Evolutionary conservation across 495 filamentous ascomycete species (phyloP), one percentile per base, ranked within the genome.

Genomic region (Penicillium arizonense): DNA sequence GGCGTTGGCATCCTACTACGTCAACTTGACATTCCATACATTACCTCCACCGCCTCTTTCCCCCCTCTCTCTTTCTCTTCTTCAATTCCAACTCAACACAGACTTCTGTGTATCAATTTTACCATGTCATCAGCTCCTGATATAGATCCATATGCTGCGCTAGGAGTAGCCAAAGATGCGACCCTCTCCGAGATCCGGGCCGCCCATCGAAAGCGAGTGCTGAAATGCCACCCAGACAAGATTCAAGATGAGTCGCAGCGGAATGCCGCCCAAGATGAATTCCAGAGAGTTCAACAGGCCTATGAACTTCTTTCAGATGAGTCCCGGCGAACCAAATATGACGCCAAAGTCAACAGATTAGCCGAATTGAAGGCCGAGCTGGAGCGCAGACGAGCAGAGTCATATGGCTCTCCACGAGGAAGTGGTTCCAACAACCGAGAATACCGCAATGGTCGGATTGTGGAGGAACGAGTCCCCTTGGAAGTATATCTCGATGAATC

Each of bases 171-270:
- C 36, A 88, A 84, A 63, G 83, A 89, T 67, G 90, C 90, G 36
- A 80, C 87, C 44, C 70, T 87, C 18, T 61, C 84, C 21, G 82
- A 86, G 52, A 93, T 98, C 66, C 86, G 90, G 54, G 76, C 79
- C 41, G 86, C 90, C 14, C 87, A 97, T 75, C 88, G 90, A 54
- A 97, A 96, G 72, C 87, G 96, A 21, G 92, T 90, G 47, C 82
- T 97, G 50, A 91, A 90, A 73, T 92, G 85, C 65, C 94, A 98
- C 65, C 94, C 94, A 30, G 94, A 98, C 78, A 97, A 97, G 76
- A 82, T 97, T 44, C 83, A 90, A 61, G 88, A 95, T 55, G 79
- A 85, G 57, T 77, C 86, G 24, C 72, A 80, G 47, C 85, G 86
- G 51, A 75, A 73, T 46, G 72, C 81, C 56, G 94, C 91, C 64